Conservation (phyloP, 352 stramenopile species). For the Pythium grandisporangium region DNA sequence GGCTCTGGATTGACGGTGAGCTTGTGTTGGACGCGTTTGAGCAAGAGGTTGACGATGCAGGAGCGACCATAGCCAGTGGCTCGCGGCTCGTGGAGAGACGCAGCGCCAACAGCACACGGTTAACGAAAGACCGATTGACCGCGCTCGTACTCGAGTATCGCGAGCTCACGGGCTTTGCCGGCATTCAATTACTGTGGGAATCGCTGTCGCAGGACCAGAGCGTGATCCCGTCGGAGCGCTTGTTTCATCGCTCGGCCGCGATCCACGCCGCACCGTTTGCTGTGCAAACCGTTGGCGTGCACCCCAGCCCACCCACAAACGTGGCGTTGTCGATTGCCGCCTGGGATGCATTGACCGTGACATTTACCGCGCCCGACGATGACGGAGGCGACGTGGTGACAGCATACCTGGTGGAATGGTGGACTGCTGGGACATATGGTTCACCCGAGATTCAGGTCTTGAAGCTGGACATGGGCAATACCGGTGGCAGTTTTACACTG, state of each 20-base stretch:
- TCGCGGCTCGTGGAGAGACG: conserved; percentile 6
- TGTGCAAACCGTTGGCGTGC: conserved; percentile 39
- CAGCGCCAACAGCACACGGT: conserved; percentile 5
- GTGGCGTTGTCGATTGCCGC: conserved; percentile 33
- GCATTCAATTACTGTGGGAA: conserved; percentile 82
- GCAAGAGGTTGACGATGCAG: conserved; percentile 12
- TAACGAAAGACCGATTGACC: conserved; percentile 16
- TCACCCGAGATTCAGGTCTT: conserved; percentile 66
- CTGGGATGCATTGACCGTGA: conserved; percentile 59
- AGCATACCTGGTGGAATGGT: conserved; percentile 87
- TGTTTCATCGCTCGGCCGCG: conserved; percentile 72
- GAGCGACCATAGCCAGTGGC: too few species aligned
- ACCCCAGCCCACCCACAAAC: conserved; percentile 35
- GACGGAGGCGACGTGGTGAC: conserved; percentile 83
- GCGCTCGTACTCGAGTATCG: conserved; percentile 87
- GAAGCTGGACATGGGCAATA: conserved; percentile 71
- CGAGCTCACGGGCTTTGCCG: conserved; percentile 84
- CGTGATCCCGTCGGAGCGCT: conserved; percentile 75
- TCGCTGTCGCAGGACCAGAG: conserved; percentile 82
- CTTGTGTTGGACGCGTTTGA: conserved; percentile 86
- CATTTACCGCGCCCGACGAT: conserved; percentile 74
- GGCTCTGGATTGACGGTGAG: conserved; percentile 74
- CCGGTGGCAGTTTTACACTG: conserved; percentile 79
- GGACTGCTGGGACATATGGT: conserved; percentile 40
- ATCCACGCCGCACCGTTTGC: conserved; percentile 64